Conservation (phyloP, 2,329 filamentous ascomycete genomes). For the Aaosphaeria arxii region DNA sequence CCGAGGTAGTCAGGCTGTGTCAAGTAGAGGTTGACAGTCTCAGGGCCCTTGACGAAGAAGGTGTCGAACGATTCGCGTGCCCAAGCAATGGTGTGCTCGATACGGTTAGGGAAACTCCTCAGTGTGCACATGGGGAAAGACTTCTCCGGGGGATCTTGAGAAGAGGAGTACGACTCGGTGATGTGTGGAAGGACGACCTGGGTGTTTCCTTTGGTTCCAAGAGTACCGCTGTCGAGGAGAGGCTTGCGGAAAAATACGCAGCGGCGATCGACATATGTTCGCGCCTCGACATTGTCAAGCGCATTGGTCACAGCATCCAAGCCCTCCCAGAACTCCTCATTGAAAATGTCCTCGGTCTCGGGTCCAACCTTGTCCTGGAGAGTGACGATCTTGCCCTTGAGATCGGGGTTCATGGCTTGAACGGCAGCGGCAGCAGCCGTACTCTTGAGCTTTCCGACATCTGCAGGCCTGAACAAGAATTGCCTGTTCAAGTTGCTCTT, state of each 20-base stretch:
- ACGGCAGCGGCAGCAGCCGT: slow-evolving; percentile 89
- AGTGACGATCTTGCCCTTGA: slow-evolving; percentile 79
- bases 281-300: slow-evolving; percentile 93
- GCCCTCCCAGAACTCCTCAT: slow-evolving; percentile 84
- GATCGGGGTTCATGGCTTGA: slow-evolving; percentile 90
- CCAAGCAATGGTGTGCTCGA: slow-evolving; percentile 99
- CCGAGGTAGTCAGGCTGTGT: slow-evolving; percentile 89
- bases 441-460: slow-evolving; percentile 96
- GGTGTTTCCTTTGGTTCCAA: slow-evolving; percentile 98
- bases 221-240: slow-evolving; percentile 89
- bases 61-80: slow-evolving; percentile 93
- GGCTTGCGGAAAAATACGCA: slow-evolving; percentile 99
- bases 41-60: slow-evolving; percentile 88
- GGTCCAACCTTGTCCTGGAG: slow-evolving; percentile 85
- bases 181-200: slow-evolving; percentile 89
- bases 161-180: slow-evolving; percentile 96
- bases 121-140: slow-evolving; percentile 99
- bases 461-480: slow-evolving; percentile 89
- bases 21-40: slow-evolving; percentile 92
- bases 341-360: slow-evolving; percentile 92
- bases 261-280: slow-evolving; percentile 91
- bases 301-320: slow-evolving; percentile 95
- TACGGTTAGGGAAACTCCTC: slow-evolving; percentile 94
- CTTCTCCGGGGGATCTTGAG: slow-evolving; percentile 95
- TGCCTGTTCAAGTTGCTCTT: slow-evolving; percentile 98